A percentile compares a stretch with the other conserved stretches of the same genome.
Conservation (phyloP, 2,329 filamentous ascomycete species). For the Fusarium duplospermum region DNA sequence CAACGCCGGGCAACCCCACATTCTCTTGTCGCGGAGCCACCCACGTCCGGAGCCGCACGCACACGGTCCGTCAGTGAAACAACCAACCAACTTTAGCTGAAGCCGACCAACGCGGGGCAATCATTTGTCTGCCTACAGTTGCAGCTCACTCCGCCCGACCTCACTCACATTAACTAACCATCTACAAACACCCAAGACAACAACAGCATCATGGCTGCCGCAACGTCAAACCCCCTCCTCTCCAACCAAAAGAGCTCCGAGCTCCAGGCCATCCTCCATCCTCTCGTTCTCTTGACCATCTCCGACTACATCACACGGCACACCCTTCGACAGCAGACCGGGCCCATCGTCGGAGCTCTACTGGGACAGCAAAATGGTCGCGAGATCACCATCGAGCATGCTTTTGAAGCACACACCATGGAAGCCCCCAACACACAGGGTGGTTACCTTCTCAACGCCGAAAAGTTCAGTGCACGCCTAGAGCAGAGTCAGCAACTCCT, state of each 20-base stretch:
- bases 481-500: slow-evolving; percentile 78
- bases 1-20: slow-evolving; percentile 17
- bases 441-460: slow-evolving; percentile 71
- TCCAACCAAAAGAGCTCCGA: slow-evolving; percentile 77
- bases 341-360: slow-evolving; percentile 87
- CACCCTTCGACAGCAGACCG: slow-evolving; percentile 78
- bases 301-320: slow-evolving; percentile 97
- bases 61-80: background rate
- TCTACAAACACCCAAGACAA: background rate
- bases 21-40: background rate
- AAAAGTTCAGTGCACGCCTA: slow-evolving; percentile 81
- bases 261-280: slow-evolving; percentile 87
- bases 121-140: slow-evolving; percentile 9
- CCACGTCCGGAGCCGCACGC: background rate
- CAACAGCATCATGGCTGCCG: slow-evolving; percentile 58
- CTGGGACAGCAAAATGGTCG: slow-evolving; percentile 92
- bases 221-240: slow-evolving; percentile 66
- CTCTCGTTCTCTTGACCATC: slow-evolving; percentile 93
- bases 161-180: background rate
- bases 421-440: slow-evolving; percentile 60
- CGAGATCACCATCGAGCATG: slow-evolving; percentile 91
- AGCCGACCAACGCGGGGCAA: slow-evolving; percentile 26
- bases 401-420: slow-evolving; percentile 81
- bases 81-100: slow-evolving; percentile 1
- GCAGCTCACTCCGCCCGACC: background rate